These are phyloP conservation scores for Boletus edulis DNA, from an alignment of 768 basidiomycete species.

Conservation along the genomic window DNA sequence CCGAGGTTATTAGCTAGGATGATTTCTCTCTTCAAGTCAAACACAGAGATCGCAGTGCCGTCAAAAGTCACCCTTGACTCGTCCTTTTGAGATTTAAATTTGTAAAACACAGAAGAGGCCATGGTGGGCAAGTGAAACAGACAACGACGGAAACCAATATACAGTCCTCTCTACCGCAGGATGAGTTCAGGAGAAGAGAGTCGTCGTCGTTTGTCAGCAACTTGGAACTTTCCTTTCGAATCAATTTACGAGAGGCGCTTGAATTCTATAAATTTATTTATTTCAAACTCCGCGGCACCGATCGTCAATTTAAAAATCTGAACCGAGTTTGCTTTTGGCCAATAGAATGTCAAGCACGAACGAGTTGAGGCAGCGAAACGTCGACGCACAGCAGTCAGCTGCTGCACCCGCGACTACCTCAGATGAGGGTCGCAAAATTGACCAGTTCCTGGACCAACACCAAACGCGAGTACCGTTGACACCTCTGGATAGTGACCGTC, in stretches of 20 bases:
- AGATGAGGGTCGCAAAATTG: constrained; percentile 70
- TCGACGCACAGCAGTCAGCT: constrained; percentile 16
- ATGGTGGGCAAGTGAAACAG: constrained; percentile 35
- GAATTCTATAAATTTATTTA: not conserved
- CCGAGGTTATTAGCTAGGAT: constrained; percentile 94
- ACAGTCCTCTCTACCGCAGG: constrained; percentile 19
- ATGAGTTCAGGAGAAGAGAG: constrained; percentile 1
- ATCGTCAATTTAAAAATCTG: constrained; percentile 6
- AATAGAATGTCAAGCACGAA: constrained; percentile 26
- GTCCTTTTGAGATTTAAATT: constrained; percentile 92
- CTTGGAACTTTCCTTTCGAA: not conserved
- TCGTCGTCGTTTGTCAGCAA: constrained; percentile 17
- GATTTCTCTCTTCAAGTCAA: constrained; percentile 98
- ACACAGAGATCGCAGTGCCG: constrained; percentile 97
- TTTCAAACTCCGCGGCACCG: constrained; percentile 5
- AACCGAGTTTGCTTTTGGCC: constrained; percentile 7
- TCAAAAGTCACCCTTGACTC: constrained; percentile 97
- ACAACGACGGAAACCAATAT: constrained; percentile 15
- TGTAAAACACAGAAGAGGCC: constrained; percentile 97
- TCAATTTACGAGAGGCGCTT: constrained; percentile 22
- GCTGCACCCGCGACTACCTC: constrained; percentile 38
- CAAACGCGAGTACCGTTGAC: constrained; percentile 41
- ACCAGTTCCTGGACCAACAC: constrained; percentile 73
- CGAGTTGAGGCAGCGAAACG: constrained; percentile 32
- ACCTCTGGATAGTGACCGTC: not conserved